A percentile compares a stretch with the other conserved stretches of the same genome.
These are phyloP conservation scores for Cladobotryum mycophilum DNA, from an alignment of 2,329 filamentous ascomycete species.

Conservation along the genomic window DNA sequence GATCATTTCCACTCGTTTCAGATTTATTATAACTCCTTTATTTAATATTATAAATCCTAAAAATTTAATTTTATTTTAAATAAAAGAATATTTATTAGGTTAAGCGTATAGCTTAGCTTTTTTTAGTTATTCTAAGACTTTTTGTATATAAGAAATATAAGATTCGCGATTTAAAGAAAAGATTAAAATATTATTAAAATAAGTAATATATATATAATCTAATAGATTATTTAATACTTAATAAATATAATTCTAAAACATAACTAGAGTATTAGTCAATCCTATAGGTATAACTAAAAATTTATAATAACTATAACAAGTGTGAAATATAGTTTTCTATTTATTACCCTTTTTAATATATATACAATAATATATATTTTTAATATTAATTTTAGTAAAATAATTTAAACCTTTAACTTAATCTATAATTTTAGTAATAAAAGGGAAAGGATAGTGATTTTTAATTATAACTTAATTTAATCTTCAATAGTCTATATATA, in stretches of 20 bases:
- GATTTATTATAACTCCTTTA: not conserved
- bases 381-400: not conserved
- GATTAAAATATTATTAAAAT: not conserved
- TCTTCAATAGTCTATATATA: too few species aligned
- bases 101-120: not conserved
- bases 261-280: not conserved
- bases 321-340: not conserved
- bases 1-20: not conserved
- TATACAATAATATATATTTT: not conserved
- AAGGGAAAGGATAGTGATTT: too few species aligned
- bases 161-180: not conserved
- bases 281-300: too few species aligned
- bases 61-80: not conserved
- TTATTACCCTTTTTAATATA: not conserved
- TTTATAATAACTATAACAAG: not conserved
- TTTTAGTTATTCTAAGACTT: not conserved
- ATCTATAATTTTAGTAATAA: not conserved
- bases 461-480: too few species aligned
- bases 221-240: not conserved
- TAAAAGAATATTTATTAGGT: not conserved
- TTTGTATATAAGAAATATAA: not conserved
- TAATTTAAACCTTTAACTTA: not conserved
- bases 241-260: not conserved
- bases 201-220: not conserved
- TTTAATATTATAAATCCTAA: not conserved